These are phyloP conservation scores for Pyrenula aspistea DNA, from an alignment of 495 filamentous ascomycete species.

Conservation along the genomic window DNA sequence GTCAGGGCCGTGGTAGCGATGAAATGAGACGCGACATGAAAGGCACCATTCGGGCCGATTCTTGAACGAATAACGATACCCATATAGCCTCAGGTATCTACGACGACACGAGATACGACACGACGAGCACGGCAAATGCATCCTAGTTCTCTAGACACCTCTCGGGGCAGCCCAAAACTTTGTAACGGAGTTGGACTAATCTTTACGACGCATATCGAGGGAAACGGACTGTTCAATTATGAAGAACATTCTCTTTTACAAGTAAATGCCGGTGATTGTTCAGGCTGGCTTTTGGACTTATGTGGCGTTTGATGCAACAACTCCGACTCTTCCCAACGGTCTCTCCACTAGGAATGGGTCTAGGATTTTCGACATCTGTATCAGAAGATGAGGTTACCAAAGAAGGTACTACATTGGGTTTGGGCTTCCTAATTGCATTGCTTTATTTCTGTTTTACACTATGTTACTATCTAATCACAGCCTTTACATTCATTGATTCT, in stretches of 20 bases:
- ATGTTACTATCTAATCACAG: background rate
- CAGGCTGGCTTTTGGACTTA: background rate
- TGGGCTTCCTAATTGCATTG: background rate
- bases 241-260: too few species aligned
- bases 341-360: background rate
- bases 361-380: background rate
- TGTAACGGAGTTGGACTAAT: background rate
- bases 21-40: slow-evolving; percentile 48
- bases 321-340: background rate
- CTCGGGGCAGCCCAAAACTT: background rate
- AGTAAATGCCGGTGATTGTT: too few species aligned
- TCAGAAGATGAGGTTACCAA: background rate
- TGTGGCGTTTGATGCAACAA: background rate
- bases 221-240: background rate
- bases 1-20: slow-evolving; percentile 69
- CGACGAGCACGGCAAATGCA: background rate
- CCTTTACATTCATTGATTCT: background rate
- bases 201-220: background rate
- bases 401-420: background rate
- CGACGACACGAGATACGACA: slow-evolving; percentile 1
- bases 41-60: slow-evolving; percentile 7
- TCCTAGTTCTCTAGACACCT: background rate
- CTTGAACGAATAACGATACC: background rate
- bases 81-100: background rate
- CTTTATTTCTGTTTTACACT: background rate